These are phyloP conservation scores for Candida hungchunana DNA, from an alignment of 805 yeast genomes.

Conservation along the genomic window DNA sequence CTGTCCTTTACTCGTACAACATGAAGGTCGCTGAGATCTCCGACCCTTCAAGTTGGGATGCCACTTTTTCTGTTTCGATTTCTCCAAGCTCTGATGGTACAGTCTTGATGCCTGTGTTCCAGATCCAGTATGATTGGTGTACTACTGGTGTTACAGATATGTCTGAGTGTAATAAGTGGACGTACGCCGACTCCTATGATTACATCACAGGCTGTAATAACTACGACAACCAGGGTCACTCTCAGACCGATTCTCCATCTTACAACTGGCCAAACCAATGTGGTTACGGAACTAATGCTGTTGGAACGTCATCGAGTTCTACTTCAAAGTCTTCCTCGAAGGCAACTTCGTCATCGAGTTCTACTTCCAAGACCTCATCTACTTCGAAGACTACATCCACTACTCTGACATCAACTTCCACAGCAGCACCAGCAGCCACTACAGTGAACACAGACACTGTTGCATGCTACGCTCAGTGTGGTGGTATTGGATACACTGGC, in stretches of 20 bases:
- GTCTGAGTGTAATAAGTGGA: conserved; percentile 20
- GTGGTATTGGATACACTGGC: conserved; percentile 14
- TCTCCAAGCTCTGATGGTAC: conserved; percentile 4
- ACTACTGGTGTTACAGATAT: conserved; percentile 20
- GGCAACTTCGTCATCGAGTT: not conserved
- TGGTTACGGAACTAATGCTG: conserved; percentile 9
- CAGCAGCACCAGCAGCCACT: conserved; percentile 1
- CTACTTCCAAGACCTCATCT: conserved; percentile 2
- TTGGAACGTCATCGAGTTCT: conserved; percentile 1
- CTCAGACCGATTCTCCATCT: conserved; percentile 20
- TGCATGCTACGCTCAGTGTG: conserved; percentile 15
- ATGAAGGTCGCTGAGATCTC: conserved; percentile 3
- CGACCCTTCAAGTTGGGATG: conserved; percentile 14
- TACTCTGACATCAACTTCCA: not conserved
- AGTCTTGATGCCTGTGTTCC: conserved; percentile 14
- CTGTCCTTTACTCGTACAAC: conserved; percentile 15
- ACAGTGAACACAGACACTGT: conserved; percentile 2
- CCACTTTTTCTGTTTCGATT: conserved; percentile 4
- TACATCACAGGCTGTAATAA: conserved; percentile 22
- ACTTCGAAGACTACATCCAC: conserved; percentile 1
- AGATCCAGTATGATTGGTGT: conserved; percentile 26
- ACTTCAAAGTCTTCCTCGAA: conserved; percentile 3
- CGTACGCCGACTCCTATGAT: conserved; percentile 20
- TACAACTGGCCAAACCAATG: conserved; percentile 24
- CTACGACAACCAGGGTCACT: conserved; percentile 19